A percentile compares a stretch with the other conserved stretches of the same genome.
phyloP scores from a whole-genome alignment of 768 basidiomycete genomes.

The Crassisporium funariophilum region DNA sequence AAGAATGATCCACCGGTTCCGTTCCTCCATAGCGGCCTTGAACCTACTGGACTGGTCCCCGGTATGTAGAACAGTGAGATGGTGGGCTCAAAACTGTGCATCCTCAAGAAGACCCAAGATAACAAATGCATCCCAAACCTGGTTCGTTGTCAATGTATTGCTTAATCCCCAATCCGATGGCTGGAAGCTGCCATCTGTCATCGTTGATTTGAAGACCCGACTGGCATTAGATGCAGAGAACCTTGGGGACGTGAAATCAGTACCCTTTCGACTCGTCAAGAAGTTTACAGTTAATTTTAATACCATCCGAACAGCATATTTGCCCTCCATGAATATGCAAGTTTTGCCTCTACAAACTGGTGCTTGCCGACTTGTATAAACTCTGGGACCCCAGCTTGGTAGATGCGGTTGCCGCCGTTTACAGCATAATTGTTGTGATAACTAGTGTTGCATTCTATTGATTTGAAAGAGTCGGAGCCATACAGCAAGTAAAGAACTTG shows the following conservation, averaged over 20 bases:
- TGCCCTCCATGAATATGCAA: not conserved
- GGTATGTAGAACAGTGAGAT: slow-evolving; percentile 24
- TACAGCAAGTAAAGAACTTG: not conserved
- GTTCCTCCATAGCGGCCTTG: slow-evolving; percentile 22
- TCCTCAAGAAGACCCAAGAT: slow-evolving; percentile 28
- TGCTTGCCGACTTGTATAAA: not conserved
- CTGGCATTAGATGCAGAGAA: slow-evolving; percentile 11
- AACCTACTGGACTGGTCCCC: slow-evolving; percentile 29
- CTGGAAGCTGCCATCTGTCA: slow-evolving; percentile 10
- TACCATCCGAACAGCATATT: not conserved
- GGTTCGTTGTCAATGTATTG: slow-evolving; percentile 20
- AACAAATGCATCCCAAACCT: slow-evolving; percentile 34
- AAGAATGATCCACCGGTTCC: slow-evolving; percentile 23
- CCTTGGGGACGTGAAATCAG: not conserved
- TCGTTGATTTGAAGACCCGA: not conserved
- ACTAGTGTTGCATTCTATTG: not conserved
- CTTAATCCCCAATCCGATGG: slow-evolving; percentile 24
- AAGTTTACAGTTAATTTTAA: not conserved
- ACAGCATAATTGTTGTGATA: not conserved
- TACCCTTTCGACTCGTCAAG: not conserved
- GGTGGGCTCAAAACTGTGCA: not conserved
- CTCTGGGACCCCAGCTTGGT: not conserved
- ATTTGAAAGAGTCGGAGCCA: no score
- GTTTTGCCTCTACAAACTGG: not conserved
- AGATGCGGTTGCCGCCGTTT: not conserved